Evolutionary conservation across 495 filamentous ascomycete genomes (phyloP).

Genomic region (Chlorociboria aeruginascens): DNA sequence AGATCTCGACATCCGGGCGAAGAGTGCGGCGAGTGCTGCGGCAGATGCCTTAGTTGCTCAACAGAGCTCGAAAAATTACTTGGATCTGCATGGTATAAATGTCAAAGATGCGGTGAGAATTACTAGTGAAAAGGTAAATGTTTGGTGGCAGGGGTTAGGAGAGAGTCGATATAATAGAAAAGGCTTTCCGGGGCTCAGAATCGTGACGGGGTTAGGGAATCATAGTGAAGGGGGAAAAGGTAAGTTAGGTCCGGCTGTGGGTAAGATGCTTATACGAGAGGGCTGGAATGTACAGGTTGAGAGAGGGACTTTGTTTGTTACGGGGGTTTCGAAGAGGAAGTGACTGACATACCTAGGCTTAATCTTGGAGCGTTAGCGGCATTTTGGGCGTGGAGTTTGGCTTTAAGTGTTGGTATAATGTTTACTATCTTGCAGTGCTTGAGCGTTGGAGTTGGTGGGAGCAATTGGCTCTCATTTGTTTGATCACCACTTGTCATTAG

Average conservation of each 20-base stretch:
- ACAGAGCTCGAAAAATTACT: constrained; percentile 27
- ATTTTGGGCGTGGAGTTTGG: no score
- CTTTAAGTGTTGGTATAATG: no score
- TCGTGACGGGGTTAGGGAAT: constrained; percentile 69
- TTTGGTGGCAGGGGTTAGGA: constrained; percentile 72
- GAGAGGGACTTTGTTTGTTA: constrained; percentile 53
- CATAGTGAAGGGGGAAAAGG: constrained; percentile 70
- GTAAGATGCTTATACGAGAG: constrained; percentile 57
- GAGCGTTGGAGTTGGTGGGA: no score
- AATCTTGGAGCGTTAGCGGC: no score
- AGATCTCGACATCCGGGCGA: constrained; percentile 34
- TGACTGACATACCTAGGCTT: not conserved
- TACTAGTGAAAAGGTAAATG: constrained; percentile 46
- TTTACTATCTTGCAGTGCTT: no score
- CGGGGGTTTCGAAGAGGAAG: constrained; percentile 30
- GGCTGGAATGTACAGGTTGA: constrained; percentile 72
- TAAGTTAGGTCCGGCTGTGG: constrained; percentile 70
- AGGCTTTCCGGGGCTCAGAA: constrained; percentile 42
- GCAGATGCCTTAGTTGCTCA: constrained; percentile 43
- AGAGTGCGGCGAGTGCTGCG: constrained; percentile 32
- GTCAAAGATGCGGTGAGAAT: constrained; percentile 74
- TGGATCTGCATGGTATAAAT: constrained; percentile 75
- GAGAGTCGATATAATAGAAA: constrained; percentile 28
- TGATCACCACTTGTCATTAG: no score
- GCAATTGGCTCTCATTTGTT: no score